Evolutionary conservation across 176 grass and related monocot genomes (phyloP).

Genomic region (Carex myosuroides): DNA sequence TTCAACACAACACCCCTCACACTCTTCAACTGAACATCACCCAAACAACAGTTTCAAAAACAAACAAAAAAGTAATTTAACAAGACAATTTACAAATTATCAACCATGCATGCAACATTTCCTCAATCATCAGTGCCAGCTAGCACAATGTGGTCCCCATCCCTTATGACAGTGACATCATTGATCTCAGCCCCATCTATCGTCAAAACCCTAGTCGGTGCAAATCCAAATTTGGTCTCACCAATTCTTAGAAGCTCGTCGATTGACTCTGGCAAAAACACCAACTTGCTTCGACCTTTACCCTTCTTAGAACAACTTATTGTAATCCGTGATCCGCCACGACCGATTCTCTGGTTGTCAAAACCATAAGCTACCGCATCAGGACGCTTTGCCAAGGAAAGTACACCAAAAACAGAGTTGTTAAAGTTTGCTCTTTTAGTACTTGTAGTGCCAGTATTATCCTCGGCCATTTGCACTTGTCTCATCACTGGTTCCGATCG

Average conservation of each 20-base stretch:
- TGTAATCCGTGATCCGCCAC: conserved; percentile 33
- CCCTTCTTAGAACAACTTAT: conserved; percentile 62
- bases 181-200: conserved; percentile 66
- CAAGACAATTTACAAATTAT: neutral
- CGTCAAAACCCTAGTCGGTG: conserved; percentile 46
- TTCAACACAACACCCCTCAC: neutral
- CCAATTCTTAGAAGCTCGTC: conserved; percentile 63
- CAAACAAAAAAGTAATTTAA: neutral
- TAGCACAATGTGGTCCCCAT: conserved; percentile 70
- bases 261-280: conserved; percentile 54
- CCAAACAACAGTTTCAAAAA: neutral
- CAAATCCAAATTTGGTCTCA: conserved; percentile 42
- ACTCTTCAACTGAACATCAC: neutral
- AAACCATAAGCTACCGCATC: conserved; percentile 13
- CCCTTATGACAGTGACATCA: conserved; percentile 67
- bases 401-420: conserved; percentile 68
- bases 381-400: conserved; percentile 36
- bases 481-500: conserved; percentile 54
- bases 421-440: conserved; percentile 52
- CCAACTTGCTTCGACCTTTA: conserved; percentile 42
- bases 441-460: conserved; percentile 16
- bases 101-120: neutral
- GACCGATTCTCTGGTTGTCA: conserved; percentile 6
- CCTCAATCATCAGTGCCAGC: conserved; percentile 30
- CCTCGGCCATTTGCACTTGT: neutral